phyloP scores from a whole-genome alignment of 2,329 filamentous ascomycete genomes.

The Clonostachys rosea region DNA sequence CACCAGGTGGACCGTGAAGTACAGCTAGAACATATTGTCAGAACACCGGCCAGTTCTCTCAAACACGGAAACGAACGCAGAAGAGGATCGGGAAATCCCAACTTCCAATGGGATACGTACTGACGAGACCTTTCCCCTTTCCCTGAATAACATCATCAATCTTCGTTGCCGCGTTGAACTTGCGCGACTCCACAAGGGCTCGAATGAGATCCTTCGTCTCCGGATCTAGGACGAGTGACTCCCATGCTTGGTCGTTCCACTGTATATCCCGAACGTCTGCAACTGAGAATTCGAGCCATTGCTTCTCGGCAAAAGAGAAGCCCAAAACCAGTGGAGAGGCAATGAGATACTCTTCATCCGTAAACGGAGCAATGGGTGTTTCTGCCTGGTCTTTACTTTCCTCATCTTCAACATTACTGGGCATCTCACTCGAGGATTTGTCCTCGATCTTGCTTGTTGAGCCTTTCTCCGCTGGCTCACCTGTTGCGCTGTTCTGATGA shows the following conservation, averaged over 20 bases:
- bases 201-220: slow-evolving; percentile 61
- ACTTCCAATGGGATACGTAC: slow-evolving; percentile 23
- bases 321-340: slow-evolving; percentile 81
- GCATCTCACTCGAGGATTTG: neutral
- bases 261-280: slow-evolving; percentile 74
- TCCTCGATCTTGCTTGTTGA: slow-evolving; percentile 1
- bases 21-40: slow-evolving; percentile 41
- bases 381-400: slow-evolving; percentile 7
- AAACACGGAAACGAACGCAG: neutral
- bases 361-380: slow-evolving; percentile 45
- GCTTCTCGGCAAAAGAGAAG: slow-evolving; percentile 82
- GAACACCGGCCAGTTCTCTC: neutral
- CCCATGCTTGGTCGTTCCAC: slow-evolving; percentile 81
- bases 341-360: slow-evolving; percentile 78
- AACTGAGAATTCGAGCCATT: slow-evolving; percentile 85
- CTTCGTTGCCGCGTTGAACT: slow-evolving; percentile 73
- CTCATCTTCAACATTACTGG: neutral
- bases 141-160: slow-evolving; percentile 81
- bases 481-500: slow-evolving; percentile 22
- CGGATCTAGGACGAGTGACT: slow-evolving; percentile 68
- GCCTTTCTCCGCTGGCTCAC: neutral
- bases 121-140: slow-evolving; percentile 81
- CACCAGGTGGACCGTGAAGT: slow-evolving; percentile 80
- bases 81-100: neutral
- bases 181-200: slow-evolving; percentile 79